Evolutionary conservation across 768 basidiomycete species (phyloP).

Genomic region (Candolleomyces eurysporus): DNA sequence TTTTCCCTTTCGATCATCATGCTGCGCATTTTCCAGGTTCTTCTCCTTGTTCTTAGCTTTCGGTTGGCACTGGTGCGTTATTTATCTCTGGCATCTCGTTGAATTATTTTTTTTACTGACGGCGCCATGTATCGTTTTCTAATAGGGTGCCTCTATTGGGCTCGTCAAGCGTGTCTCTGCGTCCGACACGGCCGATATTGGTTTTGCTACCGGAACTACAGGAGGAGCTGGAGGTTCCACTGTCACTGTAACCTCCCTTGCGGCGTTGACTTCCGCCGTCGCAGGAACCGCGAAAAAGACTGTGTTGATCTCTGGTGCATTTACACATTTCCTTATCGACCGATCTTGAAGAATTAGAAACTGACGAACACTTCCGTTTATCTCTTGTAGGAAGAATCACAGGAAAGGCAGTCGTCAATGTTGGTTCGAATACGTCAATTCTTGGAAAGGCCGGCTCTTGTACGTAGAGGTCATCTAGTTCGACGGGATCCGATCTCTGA

Average conservation of each 20-base stretch:
- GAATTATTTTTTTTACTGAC: too few relatives aligned
- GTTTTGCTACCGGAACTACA: constrained; percentile 43
- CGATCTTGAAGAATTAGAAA: not conserved
- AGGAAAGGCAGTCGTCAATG: constrained; percentile 39
- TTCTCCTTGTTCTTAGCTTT: not conserved
- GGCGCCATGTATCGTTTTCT: too few relatives aligned
- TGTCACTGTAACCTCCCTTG: constrained; percentile 43
- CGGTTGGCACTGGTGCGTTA: constrained; percentile 7
- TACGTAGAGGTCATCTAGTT: constrained; percentile 17
- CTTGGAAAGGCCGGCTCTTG: constrained; percentile 39
- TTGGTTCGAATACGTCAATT: constrained; percentile 44
- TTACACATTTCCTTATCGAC: too few relatives aligned
- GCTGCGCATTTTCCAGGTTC: not conserved
- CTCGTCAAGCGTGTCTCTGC: constrained; percentile 33
- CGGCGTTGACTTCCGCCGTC: constrained; percentile 39
- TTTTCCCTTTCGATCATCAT: not conserved
- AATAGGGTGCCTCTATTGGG: constrained; percentile 6
- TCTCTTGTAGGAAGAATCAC: constrained; percentile 35
- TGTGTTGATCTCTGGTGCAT: constrained; percentile 41
- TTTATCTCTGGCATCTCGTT: too few relatives aligned
- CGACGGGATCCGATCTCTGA: not conserved
- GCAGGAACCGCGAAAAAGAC: constrained; percentile 39
- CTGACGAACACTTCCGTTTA: not conserved
- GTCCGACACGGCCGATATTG: constrained; percentile 35
- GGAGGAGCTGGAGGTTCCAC: constrained; percentile 43